Conservation (phyloP, 2,329 filamentous ascomycete species). For the Cercospora zeae-maydis region DNA sequence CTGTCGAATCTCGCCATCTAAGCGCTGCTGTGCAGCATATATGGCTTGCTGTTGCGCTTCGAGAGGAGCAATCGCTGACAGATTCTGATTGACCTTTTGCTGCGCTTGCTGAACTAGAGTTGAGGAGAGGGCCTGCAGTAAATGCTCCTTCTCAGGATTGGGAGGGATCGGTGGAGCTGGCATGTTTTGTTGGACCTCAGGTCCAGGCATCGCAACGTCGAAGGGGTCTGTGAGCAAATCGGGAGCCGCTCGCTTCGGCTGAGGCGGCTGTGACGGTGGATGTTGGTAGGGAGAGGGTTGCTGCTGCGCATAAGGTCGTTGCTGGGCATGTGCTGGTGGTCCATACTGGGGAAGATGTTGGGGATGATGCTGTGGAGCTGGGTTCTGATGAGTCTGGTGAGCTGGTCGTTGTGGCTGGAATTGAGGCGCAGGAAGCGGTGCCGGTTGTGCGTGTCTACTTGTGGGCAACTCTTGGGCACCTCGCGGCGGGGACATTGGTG, state of each 20-base stretch:
- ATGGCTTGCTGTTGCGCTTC: constrained; percentile 77
- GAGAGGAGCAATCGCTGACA: constrained; percentile 69
- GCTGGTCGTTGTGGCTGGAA: constrained; percentile 16
- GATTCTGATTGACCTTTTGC: constrained; percentile 66
- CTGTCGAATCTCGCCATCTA: constrained; percentile 70
- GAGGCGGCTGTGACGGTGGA: constrained; percentile 19
- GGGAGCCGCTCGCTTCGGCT: constrained; percentile 38
- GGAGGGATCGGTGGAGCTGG: constrained; percentile 84
- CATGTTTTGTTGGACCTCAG: constrained; percentile 44
- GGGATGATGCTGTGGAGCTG: constrained; percentile 7
- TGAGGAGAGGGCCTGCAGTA: constrained; percentile 71
- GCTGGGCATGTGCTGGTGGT: constrained; percentile 14
- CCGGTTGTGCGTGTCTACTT: constrained; percentile 23
- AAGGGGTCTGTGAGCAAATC: constrained; percentile 64
- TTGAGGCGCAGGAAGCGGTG: constrained; percentile 32
- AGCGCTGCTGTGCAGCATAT: constrained; percentile 60
- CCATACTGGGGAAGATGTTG: constrained; percentile 12
- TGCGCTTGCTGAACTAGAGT: constrained; percentile 67
- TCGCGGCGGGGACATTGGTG: constrained; percentile 31
- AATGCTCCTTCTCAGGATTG: constrained; percentile 90
- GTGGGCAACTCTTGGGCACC: constrained; percentile 25
- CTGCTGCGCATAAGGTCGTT: constrained; percentile 17
- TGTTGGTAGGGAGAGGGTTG: constrained; percentile 15
- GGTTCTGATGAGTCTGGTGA: constrained; percentile 10
- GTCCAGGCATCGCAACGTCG: constrained; percentile 55